Percentiles rank a stretch among this genome's conserved stretches.
These are phyloP conservation scores for Zygosaccharomyces sapae DNA, from an alignment of 1,139 yeast genomes.

Conservation along the genomic window DNA sequence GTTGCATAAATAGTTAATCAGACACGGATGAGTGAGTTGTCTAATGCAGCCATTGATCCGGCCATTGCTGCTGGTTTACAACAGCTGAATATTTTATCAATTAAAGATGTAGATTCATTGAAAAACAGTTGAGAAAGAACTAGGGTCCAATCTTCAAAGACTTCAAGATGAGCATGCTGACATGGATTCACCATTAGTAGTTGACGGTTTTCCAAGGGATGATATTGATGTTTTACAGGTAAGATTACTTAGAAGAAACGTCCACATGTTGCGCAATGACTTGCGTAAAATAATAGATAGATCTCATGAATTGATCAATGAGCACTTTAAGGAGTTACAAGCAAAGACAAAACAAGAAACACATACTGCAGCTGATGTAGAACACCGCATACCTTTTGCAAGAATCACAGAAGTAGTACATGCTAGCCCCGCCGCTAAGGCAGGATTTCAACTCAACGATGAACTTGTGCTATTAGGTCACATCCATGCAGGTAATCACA, in stretches of 20 bases:
- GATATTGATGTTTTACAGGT: conserved; percentile 76
- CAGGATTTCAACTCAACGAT: conserved; percentile 45
- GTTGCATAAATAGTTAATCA: background rate
- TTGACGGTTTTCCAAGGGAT: conserved; percentile 82
- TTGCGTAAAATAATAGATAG: conserved; percentile 47
- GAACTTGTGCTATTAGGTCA: conserved; percentile 50
- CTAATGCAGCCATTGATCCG: conserved; percentile 9
- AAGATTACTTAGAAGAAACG: conserved; percentile 56
- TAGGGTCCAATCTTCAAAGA: conserved; percentile 16
- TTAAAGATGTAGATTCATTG: conserved; percentile 14
- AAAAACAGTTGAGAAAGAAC: conserved; percentile 25
- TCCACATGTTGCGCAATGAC: conserved; percentile 70
- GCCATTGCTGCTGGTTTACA: conserved; percentile 7
- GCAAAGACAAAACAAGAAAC: conserved; percentile 10
- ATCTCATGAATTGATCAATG: conserved; percentile 46
- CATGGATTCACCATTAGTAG: conserved; percentile 62
- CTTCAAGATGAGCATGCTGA: conserved; percentile 41
- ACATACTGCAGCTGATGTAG: conserved; percentile 7
- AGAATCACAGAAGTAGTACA: conserved; percentile 45
- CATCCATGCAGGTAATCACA: conserved; percentile 52
- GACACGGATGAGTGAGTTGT: conserved; percentile 4
- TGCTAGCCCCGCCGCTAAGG: conserved; percentile 47
- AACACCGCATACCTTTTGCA: conserved; percentile 52
- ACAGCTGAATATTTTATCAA: conserved; percentile 9
- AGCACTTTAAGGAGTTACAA: conserved; percentile 38